Base-by-base conservation (phyloP, 2,329 filamentous ascomycete genomes). In the Emmonsiellopsis sp. region DNA sequence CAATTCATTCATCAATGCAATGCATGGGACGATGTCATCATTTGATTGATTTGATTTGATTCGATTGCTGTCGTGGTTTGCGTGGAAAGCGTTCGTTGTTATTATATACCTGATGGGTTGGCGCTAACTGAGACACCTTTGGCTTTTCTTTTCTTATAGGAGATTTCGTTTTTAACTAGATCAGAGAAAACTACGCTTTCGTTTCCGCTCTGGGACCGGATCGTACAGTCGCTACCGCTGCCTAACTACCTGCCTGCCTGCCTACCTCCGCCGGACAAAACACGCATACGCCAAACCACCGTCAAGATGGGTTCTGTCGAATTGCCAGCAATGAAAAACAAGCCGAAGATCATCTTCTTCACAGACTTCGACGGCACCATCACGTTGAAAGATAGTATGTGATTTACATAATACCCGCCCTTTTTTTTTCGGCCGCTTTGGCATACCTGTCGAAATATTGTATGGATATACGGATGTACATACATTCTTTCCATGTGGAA, bases 351-450 rank as follows among this genome's bases (percentile, higher is more conserved):
- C 76, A 91, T 98, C 77, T 96, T 98, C 81, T 97, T 97, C 77
- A 95, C 91, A 62, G 93, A 98, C 74, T 97, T 97, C 68, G 93
- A 98, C 72, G 93, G 93, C 65, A 97, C 91, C 52, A 92, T 96
- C 68, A 96, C 92, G 48, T 79, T 83, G 54, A 75, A 82, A 64
- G 83, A 86, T 70, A 83, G 80, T 80, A 64, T 66, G 77, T 74
- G 27, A 10, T 11, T 14, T 31, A 10, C 9, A 39, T 21, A 10
- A 2, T 27, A 34, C 6, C n/a, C 32, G 3, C 9, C 6, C 9
- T 34, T 32, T 5, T 10, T 32, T 6, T 5, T 4, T 6, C 11
- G 6, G 13, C n/a, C 31, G 13, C 11, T 46, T 46, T 33, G 44
- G 6, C 17, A 36, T 33, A 33, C 37, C 27, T 36, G 36, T n/a